Conservation (phyloP, 306 rosid species). For the Prunus armeniaca region DNA sequence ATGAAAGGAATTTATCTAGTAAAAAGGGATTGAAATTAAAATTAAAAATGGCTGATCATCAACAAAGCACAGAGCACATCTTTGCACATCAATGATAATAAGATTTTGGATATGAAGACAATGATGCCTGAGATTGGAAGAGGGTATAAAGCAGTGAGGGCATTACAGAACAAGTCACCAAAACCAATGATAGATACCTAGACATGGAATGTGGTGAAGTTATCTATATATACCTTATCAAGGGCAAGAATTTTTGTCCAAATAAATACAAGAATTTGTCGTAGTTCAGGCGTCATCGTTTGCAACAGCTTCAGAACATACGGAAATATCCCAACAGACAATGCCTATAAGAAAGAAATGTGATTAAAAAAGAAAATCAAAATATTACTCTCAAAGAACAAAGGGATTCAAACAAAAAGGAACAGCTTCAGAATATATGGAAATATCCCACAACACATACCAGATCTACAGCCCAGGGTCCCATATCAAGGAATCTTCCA, state of each 20-base stretch:
- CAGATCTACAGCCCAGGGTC: slow-evolving; percentile 99
- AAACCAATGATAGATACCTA: neutral
- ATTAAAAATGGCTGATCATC: neutral
- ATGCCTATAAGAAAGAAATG: slow-evolving; percentile 51
- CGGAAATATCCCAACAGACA: slow-evolving; percentile 98
- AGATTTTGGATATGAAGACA: neutral
- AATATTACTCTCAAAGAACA: slow-evolving; percentile 9
- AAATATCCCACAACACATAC: slow-evolving; percentile 33
- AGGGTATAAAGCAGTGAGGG: neutral
- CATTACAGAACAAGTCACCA: neutral
- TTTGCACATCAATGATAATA: neutral
- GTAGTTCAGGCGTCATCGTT: slow-evolving; percentile 91
- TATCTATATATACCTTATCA: slow-evolving; percentile 66
- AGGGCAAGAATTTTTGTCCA: slow-evolving; percentile 99
- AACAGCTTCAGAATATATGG: neutral
- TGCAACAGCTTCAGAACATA: slow-evolving; percentile 92
- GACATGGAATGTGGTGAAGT: slow-evolving; percentile 12
- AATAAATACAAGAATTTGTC: slow-evolving; percentile 94
- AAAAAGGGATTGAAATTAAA: neutral
- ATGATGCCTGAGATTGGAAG: neutral
- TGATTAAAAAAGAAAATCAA: slow-evolving; percentile 16
- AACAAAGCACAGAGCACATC: neutral
- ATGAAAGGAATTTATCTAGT: neutral
- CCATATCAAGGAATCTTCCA: slow-evolving; percentile 98
- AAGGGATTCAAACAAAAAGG: neutral